Percentiles rank a stretch among this genome's conserved stretches.
Evolutionary conservation across 192 early-diverging fungal genomes (phyloP).

Genomic region (Gaertneriomyces semiglobifer): DNA sequence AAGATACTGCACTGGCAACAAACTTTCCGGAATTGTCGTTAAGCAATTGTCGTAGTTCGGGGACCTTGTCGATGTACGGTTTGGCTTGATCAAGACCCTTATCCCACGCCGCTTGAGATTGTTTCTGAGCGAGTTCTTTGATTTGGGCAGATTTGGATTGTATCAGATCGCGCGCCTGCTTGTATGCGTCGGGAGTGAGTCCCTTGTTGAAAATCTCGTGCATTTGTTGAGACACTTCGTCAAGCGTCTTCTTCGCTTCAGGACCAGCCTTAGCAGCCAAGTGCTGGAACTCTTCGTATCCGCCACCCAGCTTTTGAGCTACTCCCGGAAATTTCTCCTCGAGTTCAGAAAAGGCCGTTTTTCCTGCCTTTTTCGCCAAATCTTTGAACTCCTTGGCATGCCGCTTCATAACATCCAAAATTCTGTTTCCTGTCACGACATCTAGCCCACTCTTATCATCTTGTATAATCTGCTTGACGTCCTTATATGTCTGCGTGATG

Average conservation of each 20-base stretch:
- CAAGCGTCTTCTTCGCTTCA: background rate
- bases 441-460: background rate
- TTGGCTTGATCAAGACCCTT: slow-evolving; percentile 5
- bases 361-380: background rate
- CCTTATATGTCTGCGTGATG: background rate
- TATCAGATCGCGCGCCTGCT: background rate
- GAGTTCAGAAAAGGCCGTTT: background rate
- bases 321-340: background rate
- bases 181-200: background rate
- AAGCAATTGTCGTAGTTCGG: background rate
- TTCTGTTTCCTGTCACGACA: background rate
- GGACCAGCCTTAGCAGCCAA: slow-evolving; percentile 2
- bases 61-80: background rate
- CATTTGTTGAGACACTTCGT: background rate
- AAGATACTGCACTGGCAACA: background rate
- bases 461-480: slow-evolving; percentile 5
- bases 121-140: background rate
- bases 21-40: background rate
- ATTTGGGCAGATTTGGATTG: background rate
- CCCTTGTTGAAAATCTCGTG: slow-evolving; percentile 1
- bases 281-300: background rate
- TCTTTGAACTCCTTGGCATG: background rate
- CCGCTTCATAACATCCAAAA: background rate
- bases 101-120: background rate
- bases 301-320: slow-evolving; percentile 1